Evolutionary conservation across 2,329 filamentous ascomycete genomes (phyloP).

Genomic region (Phyllosticta citrichinensis): DNA sequence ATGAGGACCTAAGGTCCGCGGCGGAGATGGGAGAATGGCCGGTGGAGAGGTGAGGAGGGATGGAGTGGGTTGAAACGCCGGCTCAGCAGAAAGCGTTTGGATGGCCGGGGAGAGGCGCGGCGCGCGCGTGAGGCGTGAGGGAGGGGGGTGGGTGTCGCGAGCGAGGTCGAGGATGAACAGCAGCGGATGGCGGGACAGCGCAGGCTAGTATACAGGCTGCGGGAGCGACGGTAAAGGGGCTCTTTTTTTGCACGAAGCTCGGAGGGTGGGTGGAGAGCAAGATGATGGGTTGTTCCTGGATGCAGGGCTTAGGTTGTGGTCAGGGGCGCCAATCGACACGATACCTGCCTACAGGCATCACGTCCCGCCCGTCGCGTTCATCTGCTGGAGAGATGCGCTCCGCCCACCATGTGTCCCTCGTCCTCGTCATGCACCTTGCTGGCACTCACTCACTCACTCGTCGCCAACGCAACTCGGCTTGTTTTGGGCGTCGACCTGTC

Average conservation of each 20-base stretch:
- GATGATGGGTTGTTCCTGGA: conserved; percentile 8
- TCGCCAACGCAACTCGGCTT: not conserved
- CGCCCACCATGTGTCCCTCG: not conserved
- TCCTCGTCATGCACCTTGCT: not conserved
- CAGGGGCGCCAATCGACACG: not conserved
- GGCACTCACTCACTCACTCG: not conserved
- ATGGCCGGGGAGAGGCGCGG: conserved; percentile 6
- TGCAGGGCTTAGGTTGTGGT: conserved; percentile 11
- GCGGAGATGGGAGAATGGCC: not conserved
- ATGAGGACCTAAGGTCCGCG: not conserved
- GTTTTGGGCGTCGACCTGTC: not conserved
- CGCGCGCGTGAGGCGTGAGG: conserved; percentile 1
- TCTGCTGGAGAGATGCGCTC: not conserved
- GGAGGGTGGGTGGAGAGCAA: conserved; percentile 3
- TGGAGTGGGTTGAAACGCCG: conserved; percentile 9
- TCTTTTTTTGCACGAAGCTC: conserved; percentile 1
- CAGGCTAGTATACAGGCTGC: conserved; percentile 1
- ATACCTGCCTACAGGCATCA: not conserved
- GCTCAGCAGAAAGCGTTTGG: conserved; percentile 2
- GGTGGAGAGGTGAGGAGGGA: not conserved
- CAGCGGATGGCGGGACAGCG: not conserved
- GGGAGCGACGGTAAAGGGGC: conserved; percentile 3
- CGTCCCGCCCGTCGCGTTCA: not conserved
- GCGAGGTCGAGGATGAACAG: not conserved
- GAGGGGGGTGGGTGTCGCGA: not conserved